Evolutionary conservation across 2,329 filamentous ascomycete species (phyloP).

Genomic region (Epicoccum sorghinum): DNA sequence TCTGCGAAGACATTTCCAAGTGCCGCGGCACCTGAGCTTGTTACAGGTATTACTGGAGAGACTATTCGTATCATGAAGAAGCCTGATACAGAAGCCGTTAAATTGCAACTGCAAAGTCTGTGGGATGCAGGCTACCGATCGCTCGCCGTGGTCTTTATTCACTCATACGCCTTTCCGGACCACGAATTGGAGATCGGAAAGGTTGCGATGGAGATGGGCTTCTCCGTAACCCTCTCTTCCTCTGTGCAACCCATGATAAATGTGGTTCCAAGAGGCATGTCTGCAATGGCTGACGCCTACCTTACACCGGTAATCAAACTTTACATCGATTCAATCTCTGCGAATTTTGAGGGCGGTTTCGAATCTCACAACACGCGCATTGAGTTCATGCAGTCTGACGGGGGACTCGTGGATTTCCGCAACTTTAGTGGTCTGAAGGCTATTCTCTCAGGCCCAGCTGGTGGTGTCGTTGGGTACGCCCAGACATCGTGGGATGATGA

Average conservation of each 20-base stretch:
- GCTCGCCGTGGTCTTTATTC: conserved; percentile 44
- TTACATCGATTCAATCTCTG: conserved; percentile 21
- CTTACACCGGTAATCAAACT: conserved; percentile 30
- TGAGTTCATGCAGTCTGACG: conserved; percentile 47
- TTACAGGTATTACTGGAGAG: conserved; percentile 35
- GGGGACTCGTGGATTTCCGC: conserved; percentile 32
- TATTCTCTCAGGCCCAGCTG: conserved; percentile 44
- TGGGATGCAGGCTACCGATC: conserved; percentile 45
- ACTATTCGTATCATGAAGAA: conserved; percentile 32
- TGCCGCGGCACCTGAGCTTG: conserved; percentile 17
- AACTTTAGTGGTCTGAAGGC: conserved; percentile 41
- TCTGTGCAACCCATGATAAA: conserved; percentile 33
- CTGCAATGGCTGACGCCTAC: conserved; percentile 36
- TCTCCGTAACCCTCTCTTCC: conserved; percentile 37
- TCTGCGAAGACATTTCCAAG: conserved; percentile 4
- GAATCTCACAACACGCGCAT: conserved; percentile 32
- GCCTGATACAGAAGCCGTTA: conserved; percentile 22
- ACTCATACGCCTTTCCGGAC: conserved; percentile 43
- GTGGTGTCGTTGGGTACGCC: conserved; percentile 43
- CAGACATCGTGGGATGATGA: conserved; percentile 39
- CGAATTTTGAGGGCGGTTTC: conserved; percentile 34
- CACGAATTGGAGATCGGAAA: conserved; percentile 36
- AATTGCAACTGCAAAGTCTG: conserved; percentile 17
- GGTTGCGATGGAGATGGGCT: conserved; percentile 37
- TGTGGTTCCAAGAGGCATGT: conserved; percentile 28